Evolutionary conservation across 179 eudicot species (phyloP), one percentile per base, ranked within the genome.

Genomic region (Heliamphora pulchella): DNA sequence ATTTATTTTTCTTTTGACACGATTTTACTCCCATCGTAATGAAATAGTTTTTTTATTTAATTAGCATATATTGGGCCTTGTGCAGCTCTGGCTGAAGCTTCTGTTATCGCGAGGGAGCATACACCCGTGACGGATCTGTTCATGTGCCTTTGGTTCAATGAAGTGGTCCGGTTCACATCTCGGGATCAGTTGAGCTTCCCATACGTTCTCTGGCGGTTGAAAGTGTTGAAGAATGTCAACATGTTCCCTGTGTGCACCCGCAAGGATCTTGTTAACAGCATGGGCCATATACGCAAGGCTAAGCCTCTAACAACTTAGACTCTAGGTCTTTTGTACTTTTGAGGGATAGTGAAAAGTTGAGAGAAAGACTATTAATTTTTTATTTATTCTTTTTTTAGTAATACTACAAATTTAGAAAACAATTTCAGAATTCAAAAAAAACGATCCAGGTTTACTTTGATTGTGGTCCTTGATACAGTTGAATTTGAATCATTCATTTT

Each of bases 161-260:
- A 96, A 87, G 99, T 88, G 62, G 99, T 96, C 75, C 96, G 97
- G 15, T 96, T 96, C 80, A 96, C 98, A 54, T 96, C 99, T 22
- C 91, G 99, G 75, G 99, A 96, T 86, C 98, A 94, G 82, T 90
- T 96, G 46, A 96, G 99, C 84, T 96, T 96, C 73, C 99, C 98
- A 8, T 96, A 90, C 64, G 91, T 94, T 70, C 87, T 94, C 2
- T 92, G 99, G 99, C 90, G 91, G 77, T 80, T 94, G 86, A 89
- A 90, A 80, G 89, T 85, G 66, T 72, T 92, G 75, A 91, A 81
- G 82, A 87, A 88, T 74, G 89, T 96, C 64, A 88, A 94, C 78
- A 87, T 94, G 91, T 94, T 94, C 82, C 98, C 99, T 11, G 99
- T 96, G 66, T 96, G 98, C 86, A 91, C 94, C 15, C 90, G 99